Evolutionary conservation across 2,329 filamentous ascomycete genomes (phyloP).

Genomic region (Xylariaceae sp.): DNA sequence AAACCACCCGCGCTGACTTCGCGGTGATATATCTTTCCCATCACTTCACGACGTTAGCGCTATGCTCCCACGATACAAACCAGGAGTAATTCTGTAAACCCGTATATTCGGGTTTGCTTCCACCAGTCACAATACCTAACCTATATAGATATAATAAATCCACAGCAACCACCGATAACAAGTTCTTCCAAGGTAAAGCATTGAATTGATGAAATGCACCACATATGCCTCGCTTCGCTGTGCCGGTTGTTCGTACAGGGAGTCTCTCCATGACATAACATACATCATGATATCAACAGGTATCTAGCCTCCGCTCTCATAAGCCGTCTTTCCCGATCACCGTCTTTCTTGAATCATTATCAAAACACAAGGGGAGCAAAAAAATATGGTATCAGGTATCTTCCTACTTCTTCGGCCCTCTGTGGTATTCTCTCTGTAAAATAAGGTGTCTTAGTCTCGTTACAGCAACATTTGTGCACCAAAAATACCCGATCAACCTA

Average conservation of each 20-base stretch:
- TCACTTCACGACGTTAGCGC: too few relatives aligned
- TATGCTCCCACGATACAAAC: too few relatives aligned
- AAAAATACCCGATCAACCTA: constrained; percentile 10
- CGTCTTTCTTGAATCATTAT: constrained; percentile 6
- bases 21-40: too few relatives aligned
- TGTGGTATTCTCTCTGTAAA: not conserved
- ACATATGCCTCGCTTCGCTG: not conserved
- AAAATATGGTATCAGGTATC: constrained; percentile 11
- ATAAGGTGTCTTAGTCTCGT: not conserved
- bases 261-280: not conserved
- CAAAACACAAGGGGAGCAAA: constrained; percentile 4
- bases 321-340: constrained; percentile 1
- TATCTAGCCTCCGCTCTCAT: constrained; percentile 5
- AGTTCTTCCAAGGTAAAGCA: not conserved
- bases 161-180: too few relatives aligned
- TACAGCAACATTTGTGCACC: not conserved
- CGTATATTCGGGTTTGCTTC: too few relatives aligned
- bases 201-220: constrained; percentile 1
- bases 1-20: too few relatives aligned
- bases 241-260: constrained; percentile 1
- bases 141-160: too few relatives aligned
- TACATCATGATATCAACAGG: not conserved
- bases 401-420: not conserved
- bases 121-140: too few relatives aligned
- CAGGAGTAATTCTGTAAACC: too few relatives aligned